Evolutionary conservation across 1,139 yeast genomes (phyloP), one percentile per base, ranked within the genome.

Genomic region (Candida sp.): DNA sequence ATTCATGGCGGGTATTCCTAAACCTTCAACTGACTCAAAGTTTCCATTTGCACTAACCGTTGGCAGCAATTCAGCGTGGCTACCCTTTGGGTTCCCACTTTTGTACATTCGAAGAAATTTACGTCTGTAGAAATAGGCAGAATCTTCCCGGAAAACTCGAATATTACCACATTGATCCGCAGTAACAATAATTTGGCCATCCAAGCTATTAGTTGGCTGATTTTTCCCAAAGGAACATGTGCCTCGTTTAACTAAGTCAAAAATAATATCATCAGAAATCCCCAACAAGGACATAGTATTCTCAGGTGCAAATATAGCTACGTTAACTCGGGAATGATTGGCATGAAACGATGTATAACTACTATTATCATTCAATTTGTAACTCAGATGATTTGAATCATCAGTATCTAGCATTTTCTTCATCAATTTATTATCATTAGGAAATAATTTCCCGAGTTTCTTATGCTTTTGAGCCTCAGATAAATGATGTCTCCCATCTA

Each of bases 291-390:
- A 81, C 46, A 79, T 74, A 0, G 97, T 84, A 3, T 70, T 68
- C n/a, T 77, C 67, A 0, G 97, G 97, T 0, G 96, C 97, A 65
- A 89, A 81, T 1, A 81, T 56, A 0, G 96, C 93, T 21, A 79
- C 82, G 39, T 93, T 89, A 22, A 89, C 87, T 36, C 80, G 76
- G 0, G 84, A 70, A 53, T 79, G 81, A 61, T 87, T 90, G 0
- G 95, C 89, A 62, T 86, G 95, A 59, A 89, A 87, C 4, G 87
- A 75, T 4, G 86, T 73, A 58, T 81, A 81, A 48, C 80, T 69
- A 40, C 66, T 66, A 53, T 79, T 79, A 47, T 77, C 81, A 47
- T 75, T 70, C 5, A 79, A 62, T 41, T 71, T 57, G 43, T 59
- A 63, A 21, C 63, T 68, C 21, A 60, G 56, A 32, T 55, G 54